Evolutionary conservation across 306 rosid genomes (phyloP), one percentile per base, ranked within the genome.

Genomic region (Oxytropis ochrocephala): DNA sequence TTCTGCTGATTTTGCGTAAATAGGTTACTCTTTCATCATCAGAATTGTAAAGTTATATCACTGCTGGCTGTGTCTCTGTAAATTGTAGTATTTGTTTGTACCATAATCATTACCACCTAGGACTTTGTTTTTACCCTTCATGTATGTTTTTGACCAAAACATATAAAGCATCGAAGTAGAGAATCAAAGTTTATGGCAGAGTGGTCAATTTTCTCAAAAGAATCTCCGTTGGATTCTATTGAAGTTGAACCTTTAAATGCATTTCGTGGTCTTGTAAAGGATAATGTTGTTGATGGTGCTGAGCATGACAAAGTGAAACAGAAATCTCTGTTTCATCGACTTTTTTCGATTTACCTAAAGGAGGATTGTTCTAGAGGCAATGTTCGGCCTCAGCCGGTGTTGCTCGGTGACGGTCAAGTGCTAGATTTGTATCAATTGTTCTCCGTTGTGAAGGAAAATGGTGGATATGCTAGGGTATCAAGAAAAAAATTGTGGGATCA

Each of bases 341-440:
- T 84, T 47, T 69, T 90, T 42, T 67, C 80, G 11, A 53, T 48
- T 78, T 87, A 84, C 69, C 51, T 86, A 13, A 71, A 83, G 80
- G 89, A 87, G 64, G 65, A 49, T 62, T 59, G 66, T 60, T 75
- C 50, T 53, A 60, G 61, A 17, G 94, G 87, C 47, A n/a, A 54
- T 57, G 29, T 57, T 67, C 78, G 91, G 83, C 91, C 96, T 58
- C 11, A 75, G 52, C 90, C 96, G 4, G 89, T 81, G 51, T 58
- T 86, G 74, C 80, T 93, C 6, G 91, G 85, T 18, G 82, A 83
- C 46, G 80, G 85, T 42, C 84, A 75, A 7, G 35, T 67, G 30
- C 71, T 88, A 69, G 95, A 90, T 85, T 76, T 90, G 83, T 88
- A 85, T 77, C 80, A 75, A 48, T 74, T 94, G 64, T 84, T 84